Evolutionary conservation across 192 early-diverging fungal genomes (phyloP), one percentile per base, ranked within the genome.

Genomic region (Gamsiella multidivaricata): DNA sequence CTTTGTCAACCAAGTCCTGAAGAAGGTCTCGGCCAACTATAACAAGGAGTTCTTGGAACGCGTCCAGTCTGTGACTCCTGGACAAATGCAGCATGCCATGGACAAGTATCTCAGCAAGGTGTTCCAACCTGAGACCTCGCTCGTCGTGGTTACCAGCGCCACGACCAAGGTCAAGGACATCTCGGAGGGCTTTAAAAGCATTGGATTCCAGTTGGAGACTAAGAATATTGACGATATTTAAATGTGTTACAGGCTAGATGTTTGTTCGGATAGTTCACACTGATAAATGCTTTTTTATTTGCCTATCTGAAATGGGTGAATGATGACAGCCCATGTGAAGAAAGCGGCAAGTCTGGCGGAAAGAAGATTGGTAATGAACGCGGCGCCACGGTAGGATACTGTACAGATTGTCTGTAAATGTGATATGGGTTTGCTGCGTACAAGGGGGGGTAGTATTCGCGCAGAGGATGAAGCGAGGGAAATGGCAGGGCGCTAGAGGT

Each of bases 141-240:
- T 84, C 37, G 80, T 85, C 31, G 82, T 89, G 20, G 83, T 87
- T 3, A 74, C 83, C 22, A 83, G 80, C 29, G 65, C 86, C 3
- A 75, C 85, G 12, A 76, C 43, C 54, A 89, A 89, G 70, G 81
- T 85, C 18, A 65, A 75, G 42, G 85, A 87, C n/a, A 81, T 87
- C 33, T 69, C 74, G 23, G 76, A 84, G 50, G 84, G 84, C 0
- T 87, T 87, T 59, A 76, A 79, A 51, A 63, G 57, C 47, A 43
- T 74, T 65, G 84, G 84, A 15, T 87, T 87, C 54, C 60, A 83
- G 28, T 59, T 87, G 22, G 79, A 82, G 53, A 69, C 68, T 12
- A 79, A 69, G 54, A 80, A 73, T 26, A 78, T 87, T 54, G 84
- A 87, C 60, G 79, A 82, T n/a, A 75, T 87, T n/a, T 78, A 78